Evolutionary conservation across 2,329 filamentous ascomycete genomes (phyloP), one percentile per base, ranked within the genome.

Genomic region (Aspergillus tamarii): DNA sequence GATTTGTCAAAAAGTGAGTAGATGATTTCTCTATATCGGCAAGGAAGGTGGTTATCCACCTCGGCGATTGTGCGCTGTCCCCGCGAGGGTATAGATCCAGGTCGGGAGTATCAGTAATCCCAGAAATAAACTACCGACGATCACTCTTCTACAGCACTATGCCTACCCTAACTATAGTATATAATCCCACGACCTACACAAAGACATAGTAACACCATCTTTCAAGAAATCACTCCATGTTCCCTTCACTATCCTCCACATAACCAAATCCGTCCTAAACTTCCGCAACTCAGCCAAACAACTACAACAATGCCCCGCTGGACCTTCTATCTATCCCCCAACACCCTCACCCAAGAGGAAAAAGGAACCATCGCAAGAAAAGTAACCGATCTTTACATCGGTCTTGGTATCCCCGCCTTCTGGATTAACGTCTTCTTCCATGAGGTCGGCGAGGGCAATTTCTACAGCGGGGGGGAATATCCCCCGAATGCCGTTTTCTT

Each of bases 331-430:
- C 30, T 56, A 9, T 23, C 50, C 2, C 60, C 65, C 43, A 57
- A 60, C 26, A 66, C 45, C 26, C 54, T 65, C 19, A 46, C 32
- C 2, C 16, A 41, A 1, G 10, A 10, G 1, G 56, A 65, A 21
- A 66, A 66, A 41, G 34, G 53, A n/a, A 43, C 19, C 23, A 45
- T 66, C 7, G 62, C 64, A 23, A 41, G 59, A 30, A 36, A 46
- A 50, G 64, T 66, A 32, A 66, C 63, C 5, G 36, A 14, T 1
- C 8, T 50, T 7, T 64, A 64, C 30, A 54, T 46, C n/a, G 21
- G 45, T 14, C 21, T 34, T 28, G 56, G 55, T 9, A 30, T 61
- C 39, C 59, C 59, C 1, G 28, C 52, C 2, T 61, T 61, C 59
- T 48, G 28, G 14, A 52, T 50, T 4, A 55, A 61, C 6, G 52